Conservation (phyloP, 192 early-diverging fungal species). For the Coemansia sp. region DNA sequence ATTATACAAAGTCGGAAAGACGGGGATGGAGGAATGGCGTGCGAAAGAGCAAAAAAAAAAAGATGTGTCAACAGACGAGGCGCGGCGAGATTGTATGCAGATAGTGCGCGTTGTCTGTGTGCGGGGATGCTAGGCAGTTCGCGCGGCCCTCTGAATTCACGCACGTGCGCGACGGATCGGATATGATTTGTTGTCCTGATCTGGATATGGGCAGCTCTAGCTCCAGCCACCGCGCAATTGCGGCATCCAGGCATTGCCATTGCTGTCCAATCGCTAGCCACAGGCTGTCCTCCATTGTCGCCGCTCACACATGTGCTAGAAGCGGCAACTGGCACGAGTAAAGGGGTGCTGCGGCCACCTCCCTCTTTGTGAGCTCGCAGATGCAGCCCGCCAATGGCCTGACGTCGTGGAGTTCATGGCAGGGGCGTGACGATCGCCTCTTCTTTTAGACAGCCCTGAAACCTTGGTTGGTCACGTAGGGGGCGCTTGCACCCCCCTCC, state of each 20-base stretch:
- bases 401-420: background rate
- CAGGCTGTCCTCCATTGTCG: background rate
- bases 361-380: background rate
- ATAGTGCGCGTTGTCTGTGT: background rate
- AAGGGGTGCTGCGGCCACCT: background rate
- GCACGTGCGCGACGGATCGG: conserved; percentile 8
- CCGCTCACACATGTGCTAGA: background rate
- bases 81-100: background rate
- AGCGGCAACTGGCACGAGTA: background rate
- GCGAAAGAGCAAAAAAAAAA: background rate
- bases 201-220: background rate
- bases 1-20: background rate
- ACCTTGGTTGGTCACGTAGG: background rate
- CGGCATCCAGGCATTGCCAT: background rate
- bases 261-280: background rate
- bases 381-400: background rate
- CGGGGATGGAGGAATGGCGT: background rate
- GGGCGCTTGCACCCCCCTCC: background rate
- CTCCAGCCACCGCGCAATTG: background rate
- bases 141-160: background rate
- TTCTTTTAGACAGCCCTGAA: conserved; percentile 1
- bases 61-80: background rate
- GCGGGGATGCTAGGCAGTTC: background rate
- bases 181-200: background rate
- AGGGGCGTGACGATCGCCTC: conserved; percentile 1